A percentile compares a stretch with the other conserved stretches of the same genome.
Evolutionary conservation across 129 eudicot genomes (phyloP).

Genomic region (Tagetes patula): DNA sequence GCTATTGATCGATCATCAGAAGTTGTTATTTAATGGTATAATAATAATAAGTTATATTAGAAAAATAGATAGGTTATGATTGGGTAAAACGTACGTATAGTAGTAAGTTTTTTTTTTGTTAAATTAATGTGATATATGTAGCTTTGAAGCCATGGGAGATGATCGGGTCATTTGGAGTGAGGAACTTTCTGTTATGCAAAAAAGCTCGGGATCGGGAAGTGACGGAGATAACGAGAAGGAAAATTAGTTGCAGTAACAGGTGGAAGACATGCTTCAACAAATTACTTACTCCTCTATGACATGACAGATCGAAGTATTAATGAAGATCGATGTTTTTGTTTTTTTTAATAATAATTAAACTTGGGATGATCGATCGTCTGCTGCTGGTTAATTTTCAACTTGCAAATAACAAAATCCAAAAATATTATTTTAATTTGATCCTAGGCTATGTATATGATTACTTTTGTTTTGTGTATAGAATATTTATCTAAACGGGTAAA

Average conservation of each 20-base stretch:
- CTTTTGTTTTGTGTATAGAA: too few species aligned
- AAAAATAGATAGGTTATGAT: too few species aligned
- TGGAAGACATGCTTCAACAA: slow-evolving; percentile 75
- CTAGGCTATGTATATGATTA: too few species aligned
- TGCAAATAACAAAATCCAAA: too few species aligned
- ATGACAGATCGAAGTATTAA: too few species aligned
- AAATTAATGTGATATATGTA: slow-evolving; percentile 15
- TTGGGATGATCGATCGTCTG: background rate
- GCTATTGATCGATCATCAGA: too few species aligned
- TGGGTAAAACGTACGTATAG: too few species aligned
- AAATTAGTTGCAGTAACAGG: slow-evolving; percentile 40
- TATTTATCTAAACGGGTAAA: too few species aligned
- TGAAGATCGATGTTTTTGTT: background rate
- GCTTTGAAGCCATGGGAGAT: slow-evolving; percentile 75
- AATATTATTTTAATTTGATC: too few species aligned
- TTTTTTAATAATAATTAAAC: background rate
- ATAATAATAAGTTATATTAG: too few species aligned
- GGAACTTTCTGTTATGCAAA: slow-evolving; percentile 81
- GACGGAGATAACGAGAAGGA: slow-evolving; percentile 24
- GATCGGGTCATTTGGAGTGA: slow-evolving; percentile 66
- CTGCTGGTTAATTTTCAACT: too few species aligned
- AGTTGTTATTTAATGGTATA: too few species aligned
- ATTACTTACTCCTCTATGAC: slow-evolving; percentile 41
- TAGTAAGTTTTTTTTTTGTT: background rate
- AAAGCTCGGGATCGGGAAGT: slow-evolving; percentile 38